Base-by-base conservation (phyloP, 2,329 filamentous ascomycete species). In the Exophiala lecanii-corni region DNA sequence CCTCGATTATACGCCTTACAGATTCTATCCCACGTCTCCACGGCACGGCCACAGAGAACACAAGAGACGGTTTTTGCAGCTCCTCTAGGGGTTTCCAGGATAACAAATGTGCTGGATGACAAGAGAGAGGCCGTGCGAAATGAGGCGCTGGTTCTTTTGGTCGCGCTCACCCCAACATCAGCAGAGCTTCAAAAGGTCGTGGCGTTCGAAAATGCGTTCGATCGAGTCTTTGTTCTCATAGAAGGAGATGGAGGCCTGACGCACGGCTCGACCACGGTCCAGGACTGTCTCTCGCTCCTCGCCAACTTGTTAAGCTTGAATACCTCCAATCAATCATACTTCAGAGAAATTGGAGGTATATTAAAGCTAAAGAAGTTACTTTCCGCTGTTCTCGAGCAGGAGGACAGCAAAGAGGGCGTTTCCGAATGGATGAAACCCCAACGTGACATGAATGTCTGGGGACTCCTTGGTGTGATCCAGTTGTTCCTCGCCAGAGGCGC, bases 21-120 rank as follows among this genome's bases (percentile, higher is more conserved):
- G 66, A 75, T 98, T 30, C 81, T 98, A 28, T 82, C 84, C 17
- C 86, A 89, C 37, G 92, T 97, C 47, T 81, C 88, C 21, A 79
- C 81, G 3, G 88, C 91, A 37, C 79, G 92, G 33, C 86, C 89
- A 3, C 89, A 96, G 61, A 78, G 92, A 57, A 92, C 92, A 2
- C 91, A 97, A 64, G 89, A 97, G 71, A 95, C 89, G 63, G 83
- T 98, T 34, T 83, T 95, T 46, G 86, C 82, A 3, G 89, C 92
- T 2, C 89, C 89, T 1, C 69, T 95, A 19, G 92, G 91, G 18
- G 89, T 95, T 37, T 86, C 89, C 21, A 81, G 89, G 42, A 74
- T 98, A 10, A 91, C 95, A 26, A 81, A 81, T 43, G 79, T 85
- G 4, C 74, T 98, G 31, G 87, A 94, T 57, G 92, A 98, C 60